phyloP scores from a whole-genome alignment of 805 yeast genomes.

The Metschnikowia anglica region DNA sequence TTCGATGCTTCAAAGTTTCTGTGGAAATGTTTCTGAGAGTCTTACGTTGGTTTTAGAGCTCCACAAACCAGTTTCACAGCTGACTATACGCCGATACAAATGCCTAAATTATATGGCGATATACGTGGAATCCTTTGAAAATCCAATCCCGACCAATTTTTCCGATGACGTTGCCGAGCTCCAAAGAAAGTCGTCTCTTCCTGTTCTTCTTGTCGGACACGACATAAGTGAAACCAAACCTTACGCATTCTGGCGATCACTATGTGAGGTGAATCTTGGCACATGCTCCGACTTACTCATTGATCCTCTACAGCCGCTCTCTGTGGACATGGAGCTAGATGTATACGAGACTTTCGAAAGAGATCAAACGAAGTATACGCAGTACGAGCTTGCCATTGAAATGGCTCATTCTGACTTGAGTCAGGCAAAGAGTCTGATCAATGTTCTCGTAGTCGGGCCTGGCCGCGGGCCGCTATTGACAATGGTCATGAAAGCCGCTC shows the following conservation, averaged over 20 bases:
- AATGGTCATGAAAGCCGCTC: conserved; percentile 22
- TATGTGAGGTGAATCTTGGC: not conserved
- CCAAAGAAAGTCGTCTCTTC: not conserved
- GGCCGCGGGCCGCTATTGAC: conserved; percentile 84
- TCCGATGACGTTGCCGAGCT: not conserved
- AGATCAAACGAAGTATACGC: conserved; percentile 66
- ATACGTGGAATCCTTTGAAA: not conserved
- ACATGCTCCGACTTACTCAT: conserved; percentile 21
- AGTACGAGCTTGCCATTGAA: conserved; percentile 63
- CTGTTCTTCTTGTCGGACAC: conserved; percentile 2
- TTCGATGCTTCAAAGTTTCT: not conserved
- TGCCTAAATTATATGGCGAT: conserved; percentile 14
- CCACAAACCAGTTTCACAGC: not conserved
- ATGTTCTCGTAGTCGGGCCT: conserved; percentile 73
- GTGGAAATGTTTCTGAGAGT: not conserved
- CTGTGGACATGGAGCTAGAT: conserved; percentile 51
- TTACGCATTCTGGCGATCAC: conserved; percentile 3
- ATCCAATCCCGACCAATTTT: not conserved
- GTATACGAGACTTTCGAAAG: conserved; percentile 71
- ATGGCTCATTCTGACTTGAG: conserved; percentile 44
- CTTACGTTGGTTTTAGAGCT: conserved; percentile 7
- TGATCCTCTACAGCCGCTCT: conserved; percentile 73
- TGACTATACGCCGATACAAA: conserved; percentile 9
- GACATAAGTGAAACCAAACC: not conserved
- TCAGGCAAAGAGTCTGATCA: conserved; percentile 1